A percentile compares a stretch with the other conserved stretches of the same genome.
phyloP scores from a whole-genome alignment of 352 stramenopile species.

The Globisporangium spiculum region DNA sequence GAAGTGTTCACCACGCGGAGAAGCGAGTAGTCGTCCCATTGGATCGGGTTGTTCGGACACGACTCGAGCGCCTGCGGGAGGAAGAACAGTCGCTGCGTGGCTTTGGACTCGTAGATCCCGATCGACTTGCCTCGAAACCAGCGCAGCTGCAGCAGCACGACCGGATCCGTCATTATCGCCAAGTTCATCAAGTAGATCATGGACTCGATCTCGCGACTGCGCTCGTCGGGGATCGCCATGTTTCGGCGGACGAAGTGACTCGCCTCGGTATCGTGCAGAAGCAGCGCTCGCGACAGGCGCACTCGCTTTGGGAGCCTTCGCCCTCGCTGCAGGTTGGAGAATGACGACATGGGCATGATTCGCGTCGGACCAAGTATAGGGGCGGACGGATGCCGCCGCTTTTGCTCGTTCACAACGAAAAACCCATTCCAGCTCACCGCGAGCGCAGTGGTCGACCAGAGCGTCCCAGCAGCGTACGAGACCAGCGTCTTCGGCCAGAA shows the following conservation, averaged over 20 bases:
- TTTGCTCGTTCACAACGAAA: not conserved
- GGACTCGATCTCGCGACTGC: slow-evolving; percentile 6
- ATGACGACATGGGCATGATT: not conserved
- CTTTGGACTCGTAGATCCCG: slow-evolving; percentile 1
- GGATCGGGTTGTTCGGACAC: not conserved
- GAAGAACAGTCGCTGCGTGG: slow-evolving; percentile 5
- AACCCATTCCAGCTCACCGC: slow-evolving; percentile 18
- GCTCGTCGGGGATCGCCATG: not conserved
- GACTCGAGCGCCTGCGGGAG: not conserved
- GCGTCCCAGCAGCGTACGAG: slow-evolving; percentile 18
- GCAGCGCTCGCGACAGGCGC: slow-evolving; percentile 6
- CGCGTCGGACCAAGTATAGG: not conserved
- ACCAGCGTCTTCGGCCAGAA: slow-evolving; percentile 10
- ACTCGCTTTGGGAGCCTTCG: not conserved
- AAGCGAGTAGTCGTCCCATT: not conserved
- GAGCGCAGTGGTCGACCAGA: slow-evolving; percentile 17
- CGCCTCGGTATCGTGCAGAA: slow-evolving; percentile 6
- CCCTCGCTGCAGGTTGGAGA: not conserved
- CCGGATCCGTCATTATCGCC: slow-evolving; percentile 6
- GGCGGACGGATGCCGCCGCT: not conserved
- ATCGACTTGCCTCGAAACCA: slow-evolving; percentile 1
- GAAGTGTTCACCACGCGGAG: not conserved
- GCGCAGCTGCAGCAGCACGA: not conserved
- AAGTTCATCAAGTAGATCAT: slow-evolving; percentile 19
- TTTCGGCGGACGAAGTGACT: not conserved